Evolutionary conservation across 2,329 filamentous ascomycete genomes (phyloP), one percentile per base, ranked within the genome.

Genomic region (Pezizomycotina sp.): DNA sequence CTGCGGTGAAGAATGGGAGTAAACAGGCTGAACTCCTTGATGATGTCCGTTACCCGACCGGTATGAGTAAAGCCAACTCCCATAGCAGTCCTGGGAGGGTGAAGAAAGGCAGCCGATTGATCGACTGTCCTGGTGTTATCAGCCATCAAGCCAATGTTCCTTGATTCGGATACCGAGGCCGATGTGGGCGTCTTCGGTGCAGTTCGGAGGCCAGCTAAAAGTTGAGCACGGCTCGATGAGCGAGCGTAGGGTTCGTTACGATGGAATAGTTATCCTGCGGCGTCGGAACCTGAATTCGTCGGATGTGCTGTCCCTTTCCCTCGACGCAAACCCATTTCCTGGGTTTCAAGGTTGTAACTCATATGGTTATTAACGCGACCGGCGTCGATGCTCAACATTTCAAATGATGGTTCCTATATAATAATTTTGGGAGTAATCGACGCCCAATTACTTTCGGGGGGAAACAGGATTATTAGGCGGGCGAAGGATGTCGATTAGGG

Each of bases 201-300:
- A 45, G 89, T 98, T 55, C 89, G 74, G 44, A 98, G 68, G 38
- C 86, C 86, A 44, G 86, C 86, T 53, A 98, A 73, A 47, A 98
- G 69, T 55, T 98, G 89, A 47, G 83, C 91, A 48, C 89, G 81
- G 12, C 36, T 23, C 13, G 36, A 40, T 5, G 38, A 6, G 4
- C 20, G n/a, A 24, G 23, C 13, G 14, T 22, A 16, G 10, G 34
- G 38, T 13, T 34, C 19, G 15, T 43, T 44, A 44, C 19, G 35
- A n/a, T 9, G 41, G 40, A 6, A 37, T 36, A 9, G 41, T 39
- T 19, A 44, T 44, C 13, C 33, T 44, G 2, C 36, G 41, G 20
- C 39, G 36, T 5, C 16, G 41, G 36, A 14, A 40, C 37, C 9
- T 31, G 20, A 5, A 39, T 38, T 15, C 30, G 24, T 27, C 34